Percentiles rank a stretch among this genome's conserved stretches.
phyloP scores from a whole-genome alignment of 345 rosid species.

The Limnanthes douglasii region DNA sequence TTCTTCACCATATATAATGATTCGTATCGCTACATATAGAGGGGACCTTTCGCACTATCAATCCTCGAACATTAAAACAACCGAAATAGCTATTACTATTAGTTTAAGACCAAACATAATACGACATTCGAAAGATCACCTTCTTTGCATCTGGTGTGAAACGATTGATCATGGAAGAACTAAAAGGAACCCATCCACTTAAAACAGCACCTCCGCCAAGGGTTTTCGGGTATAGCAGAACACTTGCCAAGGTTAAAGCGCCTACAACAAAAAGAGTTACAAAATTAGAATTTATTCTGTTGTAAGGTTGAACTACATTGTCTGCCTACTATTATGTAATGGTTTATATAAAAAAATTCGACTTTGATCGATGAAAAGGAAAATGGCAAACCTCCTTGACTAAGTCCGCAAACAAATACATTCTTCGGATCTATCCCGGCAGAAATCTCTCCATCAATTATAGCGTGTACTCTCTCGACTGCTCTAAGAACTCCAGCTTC shows the following conservation, averaged over 20 bases:
- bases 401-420: constrained; percentile 63
- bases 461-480: constrained; percentile 49
- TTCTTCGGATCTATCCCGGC: constrained; percentile 47
- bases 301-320: too few relatives aligned
- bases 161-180: constrained; percentile 28
- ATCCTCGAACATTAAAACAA: too few relatives aligned
- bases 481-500: constrained; percentile 53
- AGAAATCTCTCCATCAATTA: constrained; percentile 60
- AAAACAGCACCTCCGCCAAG: constrained; percentile 79
- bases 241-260: constrained; percentile 71
- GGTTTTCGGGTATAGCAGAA: constrained; percentile 56
- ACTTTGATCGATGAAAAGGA: too few relatives aligned
- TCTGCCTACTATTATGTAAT: too few relatives aligned
- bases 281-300: too few relatives aligned
- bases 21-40: too few relatives aligned
- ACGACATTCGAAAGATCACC: too few relatives aligned
- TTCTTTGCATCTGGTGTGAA: constrained; percentile 44
- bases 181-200: constrained; percentile 86
- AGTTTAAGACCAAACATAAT: too few relatives aligned
- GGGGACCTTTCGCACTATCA: too few relatives aligned
- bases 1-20: background rate
- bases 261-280: too few relatives aligned
- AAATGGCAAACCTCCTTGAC: constrained; percentile 69
- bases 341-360: too few relatives aligned
- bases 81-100: too few relatives aligned